Conservation (phyloP, 768 basidiomycete genomes). For the Suillus weaverae region DNA sequence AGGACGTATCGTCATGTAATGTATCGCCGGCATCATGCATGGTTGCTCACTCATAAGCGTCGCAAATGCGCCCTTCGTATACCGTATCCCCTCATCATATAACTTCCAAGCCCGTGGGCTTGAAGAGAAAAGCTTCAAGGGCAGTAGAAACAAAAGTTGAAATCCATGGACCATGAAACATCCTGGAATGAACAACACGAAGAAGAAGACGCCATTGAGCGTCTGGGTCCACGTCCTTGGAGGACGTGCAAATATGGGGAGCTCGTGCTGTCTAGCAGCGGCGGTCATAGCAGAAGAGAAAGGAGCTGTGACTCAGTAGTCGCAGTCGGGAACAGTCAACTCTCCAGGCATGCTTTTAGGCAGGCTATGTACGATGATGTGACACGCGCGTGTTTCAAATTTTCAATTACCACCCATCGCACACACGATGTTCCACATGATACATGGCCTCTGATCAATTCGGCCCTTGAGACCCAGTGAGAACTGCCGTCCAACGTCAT, state of each 20-base stretch:
- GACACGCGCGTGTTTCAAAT: not conserved
- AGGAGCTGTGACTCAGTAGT: not conserved
- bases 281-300: constrained; percentile 21
- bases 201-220: constrained; percentile 51
- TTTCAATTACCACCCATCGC: not conserved
- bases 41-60: constrained; percentile 62
- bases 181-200: constrained; percentile 58
- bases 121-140: constrained; percentile 61
- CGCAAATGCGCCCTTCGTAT: constrained; percentile 84
- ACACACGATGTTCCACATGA: not conserved
- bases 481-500: not conserved
- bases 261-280: constrained; percentile 33
- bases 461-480: not conserved
- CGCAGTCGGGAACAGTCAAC: constrained; percentile 7
- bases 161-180: constrained; percentile 69
- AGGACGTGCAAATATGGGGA: constrained; percentile 57
- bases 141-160: constrained; percentile 72
- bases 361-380: not conserved
- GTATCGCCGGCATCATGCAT: not conserved
- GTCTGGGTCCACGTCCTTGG: constrained; percentile 52
- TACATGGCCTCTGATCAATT: not conserved
- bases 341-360: constrained; percentile 1
- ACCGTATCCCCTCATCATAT: constrained; percentile 71
- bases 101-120: constrained; percentile 50
- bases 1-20: constrained; percentile 5